These are phyloP conservation scores for Asterophora parasitica DNA, from an alignment of 768 basidiomycete species.

Conservation along the genomic window DNA sequence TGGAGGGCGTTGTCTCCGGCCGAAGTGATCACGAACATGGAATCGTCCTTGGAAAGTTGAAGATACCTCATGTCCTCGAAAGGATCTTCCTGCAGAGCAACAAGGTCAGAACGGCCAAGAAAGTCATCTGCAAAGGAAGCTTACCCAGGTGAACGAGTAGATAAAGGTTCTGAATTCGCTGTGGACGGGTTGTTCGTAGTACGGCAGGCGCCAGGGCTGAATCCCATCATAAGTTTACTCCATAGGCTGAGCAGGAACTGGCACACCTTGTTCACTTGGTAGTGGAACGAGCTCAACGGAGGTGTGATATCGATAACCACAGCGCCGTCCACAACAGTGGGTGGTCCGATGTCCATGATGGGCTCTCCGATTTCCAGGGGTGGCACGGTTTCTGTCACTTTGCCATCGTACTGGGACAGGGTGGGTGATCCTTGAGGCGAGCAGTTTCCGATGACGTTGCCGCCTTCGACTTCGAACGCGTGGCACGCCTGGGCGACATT, in stretches of 20 bases:
- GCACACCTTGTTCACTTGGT: slow-evolving; percentile 45
- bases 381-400: slow-evolving; percentile 32
- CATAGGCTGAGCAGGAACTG: slow-evolving; percentile 1
- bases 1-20: slow-evolving; percentile 80
- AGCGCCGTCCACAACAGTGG: slow-evolving; percentile 12
- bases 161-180: slow-evolving; percentile 60
- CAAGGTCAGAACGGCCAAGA: background rate
- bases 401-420: slow-evolving; percentile 25
- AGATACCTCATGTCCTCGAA: slow-evolving; percentile 66
- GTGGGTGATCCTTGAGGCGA: slow-evolving; percentile 26
- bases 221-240: slow-evolving; percentile 4
- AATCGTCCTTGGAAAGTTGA: slow-evolving; percentile 53
- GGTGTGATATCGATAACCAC: slow-evolving; percentile 44
- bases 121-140: slow-evolving; percentile 3
- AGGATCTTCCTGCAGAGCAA: slow-evolving; percentile 56
- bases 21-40: slow-evolving; percentile 69
- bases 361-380: slow-evolving; percentile 40
- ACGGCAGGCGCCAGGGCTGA: slow-evolving; percentile 64
- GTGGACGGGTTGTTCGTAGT: slow-evolving; percentile 65
- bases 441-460: slow-evolving; percentile 51
- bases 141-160: slow-evolving; percentile 59
- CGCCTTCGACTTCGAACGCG: slow-evolving; percentile 60
- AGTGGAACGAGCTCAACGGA: slow-evolving; percentile 60
- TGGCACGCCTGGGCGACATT: slow-evolving; percentile 53
- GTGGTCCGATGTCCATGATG: slow-evolving; percentile 22